Base-by-base conservation (phyloP, 495 filamentous ascomycete genomes). In the Penicillium mononematosum region DNA sequence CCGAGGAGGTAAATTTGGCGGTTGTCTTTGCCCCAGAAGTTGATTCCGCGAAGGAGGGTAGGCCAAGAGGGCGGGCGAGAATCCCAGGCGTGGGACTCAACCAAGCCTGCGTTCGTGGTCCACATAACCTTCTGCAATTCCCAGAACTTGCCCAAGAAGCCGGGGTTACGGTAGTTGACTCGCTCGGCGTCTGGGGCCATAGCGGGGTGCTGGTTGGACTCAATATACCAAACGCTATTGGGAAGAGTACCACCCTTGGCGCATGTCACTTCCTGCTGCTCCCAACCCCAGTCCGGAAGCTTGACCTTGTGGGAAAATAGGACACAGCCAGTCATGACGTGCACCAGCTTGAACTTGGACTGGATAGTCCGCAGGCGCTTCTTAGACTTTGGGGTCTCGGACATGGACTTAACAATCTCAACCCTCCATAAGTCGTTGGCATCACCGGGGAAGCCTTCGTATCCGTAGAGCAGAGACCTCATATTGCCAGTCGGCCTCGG, bases 91-190 rank as follows among this genome's bases (percentile, higher is more conserved):
- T 98, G 94, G 39, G 91, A 96, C 68, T 98, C 94, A 29, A 95
- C 89, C 53, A 98, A 84, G 29, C 94, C 95, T 32, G 94, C 94
- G 67, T 98, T 98, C 14, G 95, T 98, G 58, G 83, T 89, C 94
- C 94, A 98, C 94, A 98, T 98, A 39, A 98, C 95, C 72, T 91
- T 91, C 71, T 98, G 92, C n/a, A 98, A 79, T 75, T 98, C 94
- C 90, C 90, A 96, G 78, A 98, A 98, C 69, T 98, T 98, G 53
- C 92, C 95, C 53, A 98, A 83, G 81, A 98, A 98, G 14, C 94
- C 94, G 19, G 94, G 94, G 62, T 96, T 88, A 56, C 83, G 81
- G 70, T 98, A 98, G 70, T 97, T 98, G 64, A 96, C 93, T 72
- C 87, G 95, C 70, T 98, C 94, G 22, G 90, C 85, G 60, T 87